These are phyloP conservation scores for Lophium mytilinum DNA, from an alignment of 495 filamentous ascomycete genomes.

Conservation along the genomic window DNA sequence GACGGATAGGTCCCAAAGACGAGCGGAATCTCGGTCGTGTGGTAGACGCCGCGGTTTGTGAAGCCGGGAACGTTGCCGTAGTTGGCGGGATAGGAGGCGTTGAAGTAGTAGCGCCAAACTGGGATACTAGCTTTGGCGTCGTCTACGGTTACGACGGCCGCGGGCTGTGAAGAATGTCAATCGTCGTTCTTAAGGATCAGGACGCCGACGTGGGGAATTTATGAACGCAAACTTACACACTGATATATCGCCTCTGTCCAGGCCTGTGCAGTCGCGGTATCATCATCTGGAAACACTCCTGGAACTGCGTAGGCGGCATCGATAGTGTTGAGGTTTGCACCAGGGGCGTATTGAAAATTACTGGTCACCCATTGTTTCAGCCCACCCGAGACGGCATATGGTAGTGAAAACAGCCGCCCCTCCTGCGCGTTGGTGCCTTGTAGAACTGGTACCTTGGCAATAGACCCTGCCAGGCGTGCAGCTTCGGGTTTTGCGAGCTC, in stretches of 20 bases:
- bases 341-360: neutral
- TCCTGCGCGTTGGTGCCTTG: neutral
- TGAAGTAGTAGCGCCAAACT: neutral
- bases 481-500: neutral
- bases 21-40: neutral
- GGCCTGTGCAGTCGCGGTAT: neutral
- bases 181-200: neutral
- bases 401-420: neutral
- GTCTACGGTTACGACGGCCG: neutral
- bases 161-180: neutral
- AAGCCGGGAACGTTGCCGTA: neutral
- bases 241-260: neutral
- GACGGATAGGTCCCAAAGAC: neutral
- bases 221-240: neutral
- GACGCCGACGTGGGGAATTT: neutral
- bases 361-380: neutral
- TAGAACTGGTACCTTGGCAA: neutral
- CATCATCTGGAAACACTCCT: neutral
- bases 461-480: neutral
- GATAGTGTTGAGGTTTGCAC: neutral
- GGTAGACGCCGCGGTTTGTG: neutral
- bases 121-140: neutral
- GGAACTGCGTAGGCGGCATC: neutral
- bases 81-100: neutral
- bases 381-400: neutral